Percentiles rank a stretch among this genome's conserved stretches.
Evolutionary conservation across 73 alveolate genomes (phyloP).

Genomic region (Durusdinium trenchii): DNA sequence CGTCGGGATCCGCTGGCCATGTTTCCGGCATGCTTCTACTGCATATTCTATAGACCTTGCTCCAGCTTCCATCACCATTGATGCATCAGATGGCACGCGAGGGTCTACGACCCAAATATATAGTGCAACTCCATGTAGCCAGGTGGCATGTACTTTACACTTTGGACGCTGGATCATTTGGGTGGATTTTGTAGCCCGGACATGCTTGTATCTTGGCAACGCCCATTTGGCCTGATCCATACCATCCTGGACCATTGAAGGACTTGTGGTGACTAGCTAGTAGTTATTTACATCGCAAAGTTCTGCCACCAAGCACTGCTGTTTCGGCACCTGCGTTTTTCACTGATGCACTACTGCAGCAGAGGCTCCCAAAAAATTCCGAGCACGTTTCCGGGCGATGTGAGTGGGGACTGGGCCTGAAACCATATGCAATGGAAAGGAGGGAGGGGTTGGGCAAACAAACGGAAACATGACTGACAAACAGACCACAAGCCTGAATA

Average conservation of each 20-base stretch:
- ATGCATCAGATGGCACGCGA: neutral
- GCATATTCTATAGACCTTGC: neutral
- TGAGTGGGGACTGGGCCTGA: neutral
- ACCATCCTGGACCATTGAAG: no score
- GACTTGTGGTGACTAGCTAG: no score
- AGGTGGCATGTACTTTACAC: neutral
- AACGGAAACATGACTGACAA: no score
- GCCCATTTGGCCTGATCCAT: slow-evolving; percentile 17
- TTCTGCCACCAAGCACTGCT: neutral
- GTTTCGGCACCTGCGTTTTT: no score
- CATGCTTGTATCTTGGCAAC: neutral
- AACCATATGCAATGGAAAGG: no score
- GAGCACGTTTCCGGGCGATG: neutral
- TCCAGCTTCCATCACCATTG: neutral
- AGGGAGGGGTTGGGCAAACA: no score
- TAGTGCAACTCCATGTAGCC: neutral
- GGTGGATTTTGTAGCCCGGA: neutral
- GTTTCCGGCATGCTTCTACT: neutral
- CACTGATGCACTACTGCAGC: neutral
- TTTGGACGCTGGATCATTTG: neutral
- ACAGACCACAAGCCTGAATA: no score
- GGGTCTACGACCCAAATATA: neutral
- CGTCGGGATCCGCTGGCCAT: neutral
- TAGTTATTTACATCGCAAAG: no score
- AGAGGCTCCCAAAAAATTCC: neutral